A percentile compares a stretch with the other conserved stretches of the same genome.
Conservation (phyloP, 495 filamentous ascomycete species). For the Elasticomyces elasticus region DNA sequence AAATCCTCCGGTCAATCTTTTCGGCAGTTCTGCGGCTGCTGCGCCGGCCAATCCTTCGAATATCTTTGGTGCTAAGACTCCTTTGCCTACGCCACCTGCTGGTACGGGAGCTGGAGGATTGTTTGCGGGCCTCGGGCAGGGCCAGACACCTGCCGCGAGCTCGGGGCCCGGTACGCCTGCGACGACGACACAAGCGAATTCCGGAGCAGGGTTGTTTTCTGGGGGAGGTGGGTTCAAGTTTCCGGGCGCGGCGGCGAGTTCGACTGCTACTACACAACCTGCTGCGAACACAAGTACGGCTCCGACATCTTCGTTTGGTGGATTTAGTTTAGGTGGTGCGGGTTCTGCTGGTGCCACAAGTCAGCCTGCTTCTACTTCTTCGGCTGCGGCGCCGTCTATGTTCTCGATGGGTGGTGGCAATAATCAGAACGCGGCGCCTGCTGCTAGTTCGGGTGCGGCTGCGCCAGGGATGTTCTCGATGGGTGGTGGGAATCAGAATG, state of each 20-base stretch:
- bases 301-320: background rate
- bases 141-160: background rate
- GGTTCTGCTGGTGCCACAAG: too few relatives aligned
- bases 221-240: background rate
- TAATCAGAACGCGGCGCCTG: too few relatives aligned
- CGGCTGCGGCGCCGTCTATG: background rate
- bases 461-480: too few relatives aligned
- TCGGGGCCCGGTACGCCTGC: background rate
- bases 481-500: too few relatives aligned
- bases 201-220: background rate
- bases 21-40: background rate
- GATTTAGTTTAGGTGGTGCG: background rate
- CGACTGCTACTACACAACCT: background rate
- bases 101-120: background rate
- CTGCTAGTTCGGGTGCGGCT: too few relatives aligned
- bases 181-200: background rate
- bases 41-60: background rate
- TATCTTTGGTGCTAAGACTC: background rate
- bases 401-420: too few relatives aligned
- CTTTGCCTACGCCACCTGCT: background rate
- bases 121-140: background rate
- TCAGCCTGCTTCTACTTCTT: background rate
- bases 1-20: conserved; percentile 7
- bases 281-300: background rate
- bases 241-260: background rate